A percentile compares a stretch with the other conserved stretches of the same genome.
These are phyloP conservation scores for Suillus tomentosus DNA, from an alignment of 768 basidiomycete genomes.

Conservation along the genomic window DNA sequence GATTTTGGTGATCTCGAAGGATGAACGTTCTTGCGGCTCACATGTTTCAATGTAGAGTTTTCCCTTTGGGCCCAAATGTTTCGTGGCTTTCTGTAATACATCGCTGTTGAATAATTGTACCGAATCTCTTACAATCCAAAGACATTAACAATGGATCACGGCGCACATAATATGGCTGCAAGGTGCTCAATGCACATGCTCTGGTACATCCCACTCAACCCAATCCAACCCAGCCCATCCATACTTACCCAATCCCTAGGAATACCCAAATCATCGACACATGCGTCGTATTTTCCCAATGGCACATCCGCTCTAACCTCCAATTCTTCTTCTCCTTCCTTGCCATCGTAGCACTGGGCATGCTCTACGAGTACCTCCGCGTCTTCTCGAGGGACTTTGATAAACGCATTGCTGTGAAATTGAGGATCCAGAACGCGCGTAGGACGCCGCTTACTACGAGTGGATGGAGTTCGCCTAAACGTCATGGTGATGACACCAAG, in stretches of 20 bases:
- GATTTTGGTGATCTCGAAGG: neutral
- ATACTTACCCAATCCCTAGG: conserved; percentile 22
- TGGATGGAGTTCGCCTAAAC: conserved; percentile 43
- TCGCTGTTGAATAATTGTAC: no score
- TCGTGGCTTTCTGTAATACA: no score
- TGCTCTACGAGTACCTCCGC: conserved; percentile 83
- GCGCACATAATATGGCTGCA: conserved; percentile 50
- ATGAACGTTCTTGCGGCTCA: neutral
- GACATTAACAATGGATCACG: conserved; percentile 39
- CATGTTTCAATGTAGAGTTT: no score
- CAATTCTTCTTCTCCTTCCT: conserved; percentile 67
- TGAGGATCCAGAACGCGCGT: conserved; percentile 44
- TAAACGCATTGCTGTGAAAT: conserved; percentile 50
- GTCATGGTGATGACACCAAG: conserved; percentile 37
- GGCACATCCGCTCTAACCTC: conserved; percentile 66
- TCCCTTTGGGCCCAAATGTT: no score
- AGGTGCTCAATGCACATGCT: conserved; percentile 82
- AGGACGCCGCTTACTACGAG: conserved; percentile 45
- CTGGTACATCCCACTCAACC: conserved; percentile 45
- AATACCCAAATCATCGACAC: conserved; percentile 80
- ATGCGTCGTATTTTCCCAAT: conserved; percentile 77
- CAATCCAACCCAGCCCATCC: neutral
- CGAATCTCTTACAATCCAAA: no score
- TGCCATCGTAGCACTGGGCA: conserved; percentile 63
- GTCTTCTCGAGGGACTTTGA: conserved; percentile 63